Percentiles rank a stretch among this genome's conserved stretches.
phyloP scores from a whole-genome alignment of 148 eudicot genomes.

The Heliosperma pusillum region DNA sequence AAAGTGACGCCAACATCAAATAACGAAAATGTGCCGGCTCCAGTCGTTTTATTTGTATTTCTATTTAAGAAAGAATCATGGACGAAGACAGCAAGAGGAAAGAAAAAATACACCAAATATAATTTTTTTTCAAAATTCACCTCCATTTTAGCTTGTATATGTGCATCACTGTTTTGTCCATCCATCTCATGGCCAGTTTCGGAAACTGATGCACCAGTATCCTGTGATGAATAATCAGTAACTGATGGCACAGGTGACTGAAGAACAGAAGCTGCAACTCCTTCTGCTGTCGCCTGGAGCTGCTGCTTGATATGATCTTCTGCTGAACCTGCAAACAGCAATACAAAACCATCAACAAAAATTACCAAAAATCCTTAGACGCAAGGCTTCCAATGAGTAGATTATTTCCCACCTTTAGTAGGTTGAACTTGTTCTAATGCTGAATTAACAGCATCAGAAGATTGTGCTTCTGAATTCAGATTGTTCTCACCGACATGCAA shows the following conservation, averaged over 20 bases:
- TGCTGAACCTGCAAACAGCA: conserved; percentile 46
- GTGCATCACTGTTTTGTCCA: conserved; percentile 43
- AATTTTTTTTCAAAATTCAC: conserved; percentile 27
- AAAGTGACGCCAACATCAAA: not conserved
- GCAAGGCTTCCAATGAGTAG: not conserved
- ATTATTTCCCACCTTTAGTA: conserved; percentile 40
- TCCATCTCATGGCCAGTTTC: conserved; percentile 36
- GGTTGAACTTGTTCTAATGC: conserved; percentile 38
- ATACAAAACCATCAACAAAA: not conserved
- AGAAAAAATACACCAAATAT: not conserved
- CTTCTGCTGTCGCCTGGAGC: conserved; percentile 94
- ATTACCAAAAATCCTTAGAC: not conserved
- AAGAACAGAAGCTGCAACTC: conserved; percentile 92
- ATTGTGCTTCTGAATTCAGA: conserved; percentile 29
- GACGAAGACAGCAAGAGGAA: not conserved
- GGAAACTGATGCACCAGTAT: conserved; percentile 30
- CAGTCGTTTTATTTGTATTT: not conserved
- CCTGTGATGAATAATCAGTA: conserved; percentile 39
- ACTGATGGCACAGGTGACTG: conserved; percentile 55
- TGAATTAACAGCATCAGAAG: conserved; percentile 37
- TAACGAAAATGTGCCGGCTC: not conserved
- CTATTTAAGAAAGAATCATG: not conserved
- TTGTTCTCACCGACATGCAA: conserved; percentile 35
- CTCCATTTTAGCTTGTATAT: conserved; percentile 51
- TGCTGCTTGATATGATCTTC: conserved; percentile 83